Conservation (phyloP, 345 rosid species). For the Eucalyptus viminalis region DNA sequence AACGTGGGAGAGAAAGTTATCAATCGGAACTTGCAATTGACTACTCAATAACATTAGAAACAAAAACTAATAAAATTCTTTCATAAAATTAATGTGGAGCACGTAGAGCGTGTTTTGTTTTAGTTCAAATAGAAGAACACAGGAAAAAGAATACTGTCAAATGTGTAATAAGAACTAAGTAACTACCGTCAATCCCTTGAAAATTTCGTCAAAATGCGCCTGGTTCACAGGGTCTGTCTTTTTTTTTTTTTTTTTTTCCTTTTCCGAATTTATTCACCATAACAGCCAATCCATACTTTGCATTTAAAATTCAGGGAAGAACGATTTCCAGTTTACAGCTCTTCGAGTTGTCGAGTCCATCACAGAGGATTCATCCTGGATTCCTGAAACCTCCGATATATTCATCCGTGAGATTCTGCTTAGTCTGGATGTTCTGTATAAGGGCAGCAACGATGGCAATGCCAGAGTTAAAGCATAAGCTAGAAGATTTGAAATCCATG, state of each 20-base stretch:
- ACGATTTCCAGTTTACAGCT: slow-evolving; percentile 85
- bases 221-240: rapidly evolving
- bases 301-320: slow-evolving; percentile 37
- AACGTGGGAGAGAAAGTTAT: background rate
- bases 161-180: rapidly evolving
- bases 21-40: background rate
- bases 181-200: rapidly evolving
- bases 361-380: slow-evolving; percentile 49
- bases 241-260: too few relatives aligned
- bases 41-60: background rate
- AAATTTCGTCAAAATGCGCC: too few relatives aligned
- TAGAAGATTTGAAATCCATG: slow-evolving; percentile 44
- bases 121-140: background rate
- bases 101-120: background rate
- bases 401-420: slow-evolving; percentile 62
- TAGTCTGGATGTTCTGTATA: slow-evolving; percentile 58
- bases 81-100: background rate
- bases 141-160: rapidly evolving
- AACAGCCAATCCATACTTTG: background rate
- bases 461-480: slow-evolving; percentile 48
- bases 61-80: background rate
- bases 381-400: slow-evolving; percentile 34
- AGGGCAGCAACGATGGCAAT: slow-evolving; percentile 79
- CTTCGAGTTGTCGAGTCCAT: slow-evolving; percentile 65
- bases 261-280: background rate